Base-by-base conservation (phyloP, 176 grass and related monocot species). In the Melocanna baccifera region DNA sequence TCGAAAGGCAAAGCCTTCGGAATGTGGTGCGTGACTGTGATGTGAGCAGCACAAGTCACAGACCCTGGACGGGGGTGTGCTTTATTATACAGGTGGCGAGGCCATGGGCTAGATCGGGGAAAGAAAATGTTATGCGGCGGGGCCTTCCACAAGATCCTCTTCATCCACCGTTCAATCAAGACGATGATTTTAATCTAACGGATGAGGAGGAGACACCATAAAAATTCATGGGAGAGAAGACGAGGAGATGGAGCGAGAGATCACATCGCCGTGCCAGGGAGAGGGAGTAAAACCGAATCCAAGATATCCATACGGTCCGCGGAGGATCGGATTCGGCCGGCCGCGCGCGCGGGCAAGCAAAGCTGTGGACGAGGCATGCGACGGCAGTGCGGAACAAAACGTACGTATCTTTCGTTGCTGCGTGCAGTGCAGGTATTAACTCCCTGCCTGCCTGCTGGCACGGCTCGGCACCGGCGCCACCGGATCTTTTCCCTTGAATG, bases 341-440 rank as follows among this genome's bases (percentile, higher is more conserved):
- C 25, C 36, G 23, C 23, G 39, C 19, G 57, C 41, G 76, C 23
- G 58, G 22, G 56, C 58, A 29, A n/a, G 30, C 30, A 36, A 16
- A 10, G 34, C 12, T 12, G 55, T 0, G 65, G 36, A 22, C 65
- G 16, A 10, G 78, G 23, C 36, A 3, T 16, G 78, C 78, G 41
- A 26, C 53, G 7, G 6, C 41, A 22, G 52, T 25, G 22, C 23
- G 40, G 28, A 83, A 56, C 67, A 8, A 9, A 25, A 48, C 36
- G 51, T 73, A 48, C 36, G 51, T 73, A 80, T 85, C 61, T 89
- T 85, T 69, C 81, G 62, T 69, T 20, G 75, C 68, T 29, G 48
- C 81, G 41, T 10, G 8, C 41, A 42, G 41, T 10, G 41, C 59
- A 26, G 63, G 43, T 13, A 71, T 80, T 88, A 39, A 87, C 86